A percentile compares a stretch with the other conserved stretches of the same genome.
Evolutionary conservation across 2,329 filamentous ascomycete genomes (phyloP).

Genomic region (Rutstroemia sydowiana): DNA sequence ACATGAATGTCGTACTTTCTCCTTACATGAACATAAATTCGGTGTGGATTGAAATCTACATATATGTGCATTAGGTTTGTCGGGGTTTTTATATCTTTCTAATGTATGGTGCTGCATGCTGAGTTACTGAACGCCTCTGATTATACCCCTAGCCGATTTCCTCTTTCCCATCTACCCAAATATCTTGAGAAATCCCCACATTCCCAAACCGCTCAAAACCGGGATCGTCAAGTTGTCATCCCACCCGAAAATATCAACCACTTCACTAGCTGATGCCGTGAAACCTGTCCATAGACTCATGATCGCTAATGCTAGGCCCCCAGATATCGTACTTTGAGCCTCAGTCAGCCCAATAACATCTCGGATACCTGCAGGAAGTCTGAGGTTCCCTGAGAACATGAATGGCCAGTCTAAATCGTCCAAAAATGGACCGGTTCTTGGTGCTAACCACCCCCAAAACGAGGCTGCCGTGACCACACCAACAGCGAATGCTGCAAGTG

Average conservation of each 20-base stretch:
- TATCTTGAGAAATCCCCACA: conserved; percentile 85
- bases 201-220: conserved; percentile 76
- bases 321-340: conserved; percentile 55
- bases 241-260: conserved; percentile 85
- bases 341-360: conserved; percentile 54
- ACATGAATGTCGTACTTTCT: background rate
- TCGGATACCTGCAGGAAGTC: conserved; percentile 55
- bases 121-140: conserved; percentile 5
- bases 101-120: background rate
- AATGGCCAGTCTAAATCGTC: conserved; percentile 65
- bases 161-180: conserved; percentile 48
- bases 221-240: conserved; percentile 98
- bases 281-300: conserved; percentile 87
- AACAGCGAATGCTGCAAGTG: conserved; percentile 71
- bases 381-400: conserved; percentile 72
- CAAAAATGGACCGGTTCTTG: conserved; percentile 55
- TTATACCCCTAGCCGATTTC: background rate
- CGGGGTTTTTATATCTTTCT: conserved; percentile 4
- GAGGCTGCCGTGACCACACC: conserved; percentile 75
- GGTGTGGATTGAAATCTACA: conserved; percentile 4
- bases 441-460: conserved; percentile 85
- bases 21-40: conserved; percentile 7
- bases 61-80: conserved; percentile 2
- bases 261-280: conserved; percentile 80
- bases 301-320: conserved; percentile 65